Conservation (phyloP, 768 basidiomycete genomes). For the Macrolepiota fuliginosa region DNA sequence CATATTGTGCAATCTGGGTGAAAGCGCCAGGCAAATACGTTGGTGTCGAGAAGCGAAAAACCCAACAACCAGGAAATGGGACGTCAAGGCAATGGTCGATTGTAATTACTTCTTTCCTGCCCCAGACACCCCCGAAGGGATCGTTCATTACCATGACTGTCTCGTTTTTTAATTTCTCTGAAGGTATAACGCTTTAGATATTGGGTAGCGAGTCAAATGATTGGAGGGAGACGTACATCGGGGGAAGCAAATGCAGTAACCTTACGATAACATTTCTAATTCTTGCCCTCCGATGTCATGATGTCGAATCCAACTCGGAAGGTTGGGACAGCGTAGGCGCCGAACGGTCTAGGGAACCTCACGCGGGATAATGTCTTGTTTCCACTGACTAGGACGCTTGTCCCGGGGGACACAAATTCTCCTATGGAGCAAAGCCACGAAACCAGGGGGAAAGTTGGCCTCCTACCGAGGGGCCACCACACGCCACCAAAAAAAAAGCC, state of each 20-base stretch:
- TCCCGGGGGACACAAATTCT: background rate
- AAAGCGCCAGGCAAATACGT: background rate
- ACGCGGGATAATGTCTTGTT: constrained; percentile 38
- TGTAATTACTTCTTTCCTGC: constrained; percentile 28
- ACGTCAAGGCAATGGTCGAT: constrained; percentile 45
- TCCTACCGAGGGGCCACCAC: no score
- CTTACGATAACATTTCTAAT: constrained; percentile 64
- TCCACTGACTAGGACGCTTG: no score
- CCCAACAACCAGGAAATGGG: constrained; percentile 40
- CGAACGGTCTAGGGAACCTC: constrained; percentile 51
- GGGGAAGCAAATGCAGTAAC: constrained; percentile 58
- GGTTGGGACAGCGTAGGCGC: constrained; percentile 36
- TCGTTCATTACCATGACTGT: constrained; percentile 38
- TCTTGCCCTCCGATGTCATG: constrained; percentile 54
- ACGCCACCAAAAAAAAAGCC: no score
- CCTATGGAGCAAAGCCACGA: no score
- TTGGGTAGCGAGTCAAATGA: background rate
- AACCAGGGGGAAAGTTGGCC: no score
- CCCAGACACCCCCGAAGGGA: constrained; percentile 48
- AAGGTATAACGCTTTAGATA: background rate
- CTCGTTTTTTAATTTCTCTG: constrained; percentile 45
- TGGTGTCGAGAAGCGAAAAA: constrained; percentile 5
- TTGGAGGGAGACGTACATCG: constrained; percentile 34
- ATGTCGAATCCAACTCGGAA: constrained; percentile 60
- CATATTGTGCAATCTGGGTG: constrained; percentile 46